A percentile compares a stretch with the other conserved stretches of the same genome.
Conservation (phyloP, 768 basidiomycete species). For the Podaxis carcinomalis region DNA sequence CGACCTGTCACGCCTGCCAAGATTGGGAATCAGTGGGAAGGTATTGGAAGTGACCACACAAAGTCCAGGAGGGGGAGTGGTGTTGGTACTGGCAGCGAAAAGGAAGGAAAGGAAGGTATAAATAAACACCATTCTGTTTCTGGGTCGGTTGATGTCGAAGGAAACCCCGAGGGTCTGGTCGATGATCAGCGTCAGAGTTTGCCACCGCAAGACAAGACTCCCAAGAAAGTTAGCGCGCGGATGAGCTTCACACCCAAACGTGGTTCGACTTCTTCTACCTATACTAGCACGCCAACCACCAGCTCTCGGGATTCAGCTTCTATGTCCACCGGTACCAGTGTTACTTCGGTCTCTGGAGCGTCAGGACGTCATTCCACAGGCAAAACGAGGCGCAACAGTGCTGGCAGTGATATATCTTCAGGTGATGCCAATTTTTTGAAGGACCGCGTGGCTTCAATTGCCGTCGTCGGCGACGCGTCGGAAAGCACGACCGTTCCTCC, state of each 20-base stretch:
- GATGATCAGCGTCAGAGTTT: conserved; percentile 15
- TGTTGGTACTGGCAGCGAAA: conserved; percentile 32
- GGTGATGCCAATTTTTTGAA: conserved; percentile 59
- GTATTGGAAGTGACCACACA: conserved; percentile 38
- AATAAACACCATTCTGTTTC: conserved; percentile 3
- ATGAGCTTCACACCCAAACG: conserved; percentile 83
- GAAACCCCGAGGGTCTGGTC: conserved; percentile 18
- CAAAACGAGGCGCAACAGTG: conserved; percentile 76
- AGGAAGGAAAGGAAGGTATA: conserved; percentile 5
- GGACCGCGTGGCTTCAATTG: conserved; percentile 64
- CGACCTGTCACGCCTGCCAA: conserved; percentile 75
- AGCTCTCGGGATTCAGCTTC: conserved; percentile 87
- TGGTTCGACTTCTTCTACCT: conserved; percentile 84
- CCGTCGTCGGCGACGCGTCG: conserved; percentile 50
- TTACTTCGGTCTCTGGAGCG: conserved; percentile 68
- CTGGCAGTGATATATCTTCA: conserved; percentile 81
- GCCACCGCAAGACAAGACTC: conserved; percentile 53
- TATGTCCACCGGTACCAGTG: conserved; percentile 72
- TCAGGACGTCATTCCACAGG: conserved; percentile 70
- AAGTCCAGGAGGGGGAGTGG: conserved; percentile 37
- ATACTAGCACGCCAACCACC: conserved; percentile 72
- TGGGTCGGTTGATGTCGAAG: conserved; percentile 41
- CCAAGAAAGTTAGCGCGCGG: conserved; percentile 65
- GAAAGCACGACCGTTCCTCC: conserved; percentile 80
- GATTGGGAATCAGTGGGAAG: conserved; percentile 72